phyloP scores from a whole-genome alignment of 169 alveolate species.

The Plasmodium gaboni region DNA sequence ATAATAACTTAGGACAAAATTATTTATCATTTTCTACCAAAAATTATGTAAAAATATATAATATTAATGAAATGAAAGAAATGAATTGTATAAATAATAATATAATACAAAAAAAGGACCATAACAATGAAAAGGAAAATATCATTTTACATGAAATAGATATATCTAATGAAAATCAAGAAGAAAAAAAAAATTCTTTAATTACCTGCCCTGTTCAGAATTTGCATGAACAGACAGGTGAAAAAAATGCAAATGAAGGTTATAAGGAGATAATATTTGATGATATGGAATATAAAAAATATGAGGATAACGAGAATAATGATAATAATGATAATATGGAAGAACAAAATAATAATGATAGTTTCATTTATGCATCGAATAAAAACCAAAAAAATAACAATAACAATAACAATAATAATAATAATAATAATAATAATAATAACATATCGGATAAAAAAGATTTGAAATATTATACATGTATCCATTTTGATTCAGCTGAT shows the following conservation, averaged over 20 bases:
- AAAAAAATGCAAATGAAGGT: not conserved
- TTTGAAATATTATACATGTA: constrained; percentile 21
- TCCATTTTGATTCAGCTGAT: constrained; percentile 16
- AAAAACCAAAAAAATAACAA: not conserved
- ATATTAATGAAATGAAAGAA: constrained; percentile 10
- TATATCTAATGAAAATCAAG: not conserved
- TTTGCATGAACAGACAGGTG: not conserved
- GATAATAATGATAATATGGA: not conserved
- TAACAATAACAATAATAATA: not conserved
- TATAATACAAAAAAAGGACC: not conserved
- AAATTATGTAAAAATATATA: constrained; percentile 32
- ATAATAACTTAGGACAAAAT: constrained; percentile 4
- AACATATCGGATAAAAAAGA: constrained; percentile 1
- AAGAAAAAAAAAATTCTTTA: not conserved
- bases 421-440: not conserved
- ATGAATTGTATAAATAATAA: not conserved
- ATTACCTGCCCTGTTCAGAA: not conserved
- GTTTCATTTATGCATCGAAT: not conserved
- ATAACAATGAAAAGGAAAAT: not conserved
- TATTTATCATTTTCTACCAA: constrained; percentile 50
- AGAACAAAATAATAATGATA: not conserved
- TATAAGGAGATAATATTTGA: not conserved
- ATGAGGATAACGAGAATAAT: not conserved
- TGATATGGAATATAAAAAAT: no score
- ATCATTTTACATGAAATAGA: no score